These are phyloP conservation scores for Entomophthora muscae DNA, from an alignment of 371 early-diverging fungal genomes.

Conservation along the genomic window DNA sequence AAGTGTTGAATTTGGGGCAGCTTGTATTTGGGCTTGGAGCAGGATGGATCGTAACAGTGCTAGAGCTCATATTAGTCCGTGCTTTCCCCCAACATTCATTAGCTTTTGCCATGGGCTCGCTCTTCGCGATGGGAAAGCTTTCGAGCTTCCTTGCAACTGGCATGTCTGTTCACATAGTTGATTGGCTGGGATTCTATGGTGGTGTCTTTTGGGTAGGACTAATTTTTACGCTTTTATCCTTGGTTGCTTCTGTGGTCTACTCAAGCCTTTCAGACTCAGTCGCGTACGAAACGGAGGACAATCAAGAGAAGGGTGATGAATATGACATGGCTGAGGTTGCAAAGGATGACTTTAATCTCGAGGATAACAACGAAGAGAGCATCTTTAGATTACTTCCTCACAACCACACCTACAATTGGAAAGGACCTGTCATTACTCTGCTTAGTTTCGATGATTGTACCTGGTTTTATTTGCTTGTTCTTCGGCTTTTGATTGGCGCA, in stretches of 20 bases:
- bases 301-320: not conserved
- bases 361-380: not conserved
- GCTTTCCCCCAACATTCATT: not conserved
- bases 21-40: constrained; percentile 6
- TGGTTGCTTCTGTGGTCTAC: not conserved
- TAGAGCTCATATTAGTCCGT: not conserved
- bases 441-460: constrained; percentile 3
- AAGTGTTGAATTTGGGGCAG: constrained; percentile 1
- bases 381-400: not conserved
- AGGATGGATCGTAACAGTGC: constrained; percentile 6
- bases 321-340: not conserved
- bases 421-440: not conserved
- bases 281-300: not conserved
- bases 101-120: constrained; percentile 1
- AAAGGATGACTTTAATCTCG: not conserved
- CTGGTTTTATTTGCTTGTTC: constrained; percentile 5
- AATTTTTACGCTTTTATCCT: not conserved
- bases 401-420: not conserved
- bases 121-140: constrained; percentile 6
- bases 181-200: constrained; percentile 1
- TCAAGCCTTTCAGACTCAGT: not conserved
- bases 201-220: constrained; percentile 4
- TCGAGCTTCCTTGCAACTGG: constrained; percentile 2
- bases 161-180: not conserved
- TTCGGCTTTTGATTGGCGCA: not conserved